These are phyloP conservation scores for Paecilomyces fulvus DNA, from an alignment of 2,329 filamentous ascomycete species.

Conservation along the genomic window DNA sequence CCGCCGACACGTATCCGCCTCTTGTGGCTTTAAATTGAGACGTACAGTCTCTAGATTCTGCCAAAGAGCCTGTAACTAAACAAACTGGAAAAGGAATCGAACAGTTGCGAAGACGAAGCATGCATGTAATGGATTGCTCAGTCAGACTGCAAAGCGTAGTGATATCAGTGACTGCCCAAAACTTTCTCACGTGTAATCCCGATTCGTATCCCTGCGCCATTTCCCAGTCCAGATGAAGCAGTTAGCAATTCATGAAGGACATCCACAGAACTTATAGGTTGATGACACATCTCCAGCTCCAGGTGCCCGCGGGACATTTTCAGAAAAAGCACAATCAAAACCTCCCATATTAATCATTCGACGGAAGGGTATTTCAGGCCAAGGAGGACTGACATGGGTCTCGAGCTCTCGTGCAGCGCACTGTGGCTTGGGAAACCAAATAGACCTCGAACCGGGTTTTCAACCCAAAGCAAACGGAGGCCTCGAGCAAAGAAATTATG, in stretches of 20 bases:
- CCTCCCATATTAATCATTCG: not conserved
- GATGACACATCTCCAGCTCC: not conserved
- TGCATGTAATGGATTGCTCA: not conserved
- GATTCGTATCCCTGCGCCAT: not conserved
- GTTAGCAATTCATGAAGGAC: not conserved
- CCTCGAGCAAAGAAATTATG: constrained; percentile 1
- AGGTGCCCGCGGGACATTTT: not conserved
- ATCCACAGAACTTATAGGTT: not conserved
- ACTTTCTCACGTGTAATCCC: not conserved
- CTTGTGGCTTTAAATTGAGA: not conserved
- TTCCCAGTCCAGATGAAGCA: not conserved
- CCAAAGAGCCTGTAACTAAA: not conserved
- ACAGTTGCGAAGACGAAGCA: not conserved
- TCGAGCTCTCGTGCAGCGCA: not conserved
- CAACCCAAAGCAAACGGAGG: not conserved
- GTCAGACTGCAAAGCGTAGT: not conserved
- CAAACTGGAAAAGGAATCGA: not conserved
- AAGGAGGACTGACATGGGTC: not conserved
- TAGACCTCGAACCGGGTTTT: not conserved
- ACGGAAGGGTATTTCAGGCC: not conserved
- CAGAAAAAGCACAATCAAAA: not conserved
- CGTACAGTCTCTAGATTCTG: not conserved
- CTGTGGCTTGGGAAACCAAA: not conserved
- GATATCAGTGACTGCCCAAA: not conserved
- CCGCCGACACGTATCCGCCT: not conserved